Percentiles rank a stretch among this genome's conserved stretches.
Conservation (phyloP, 129 eudicot species). For the Escallonia rubra region DNA sequence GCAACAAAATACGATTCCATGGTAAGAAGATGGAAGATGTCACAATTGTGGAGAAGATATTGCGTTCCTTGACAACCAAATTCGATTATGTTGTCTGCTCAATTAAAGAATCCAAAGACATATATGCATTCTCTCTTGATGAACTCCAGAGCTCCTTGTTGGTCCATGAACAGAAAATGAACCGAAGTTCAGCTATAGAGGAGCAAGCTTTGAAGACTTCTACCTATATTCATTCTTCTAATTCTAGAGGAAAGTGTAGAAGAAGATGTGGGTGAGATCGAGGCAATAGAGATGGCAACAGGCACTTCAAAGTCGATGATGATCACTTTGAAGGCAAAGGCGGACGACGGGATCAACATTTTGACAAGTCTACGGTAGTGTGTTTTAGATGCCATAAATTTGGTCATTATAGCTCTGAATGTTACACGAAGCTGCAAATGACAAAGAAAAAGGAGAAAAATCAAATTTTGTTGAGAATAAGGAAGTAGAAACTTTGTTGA, state of each 20-base stretch:
- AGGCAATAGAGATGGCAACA: too few species aligned
- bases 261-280: neutral
- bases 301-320: too few species aligned
- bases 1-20: conserved; percentile 1
- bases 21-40: neutral
- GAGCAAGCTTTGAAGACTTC: neutral
- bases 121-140: neutral
- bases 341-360: neutral
- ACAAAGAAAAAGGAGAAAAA: neutral
- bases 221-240: neutral
- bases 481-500: conserved; percentile 4
- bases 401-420: neutral
- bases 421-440: too few species aligned
- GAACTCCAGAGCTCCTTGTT: conserved; percentile 6
- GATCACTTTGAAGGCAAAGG: too few species aligned
- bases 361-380: neutral
- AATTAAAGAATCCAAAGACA: neutral
- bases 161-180: conserved; percentile 4
- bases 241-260: neutral
- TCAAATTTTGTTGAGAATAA: neutral
- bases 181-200: neutral
- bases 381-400: neutral
- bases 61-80: neutral
- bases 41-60: neutral
- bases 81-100: conserved; percentile 7